Conservation (phyloP, 306 rosid species). For the Benincasa hispida region DNA sequence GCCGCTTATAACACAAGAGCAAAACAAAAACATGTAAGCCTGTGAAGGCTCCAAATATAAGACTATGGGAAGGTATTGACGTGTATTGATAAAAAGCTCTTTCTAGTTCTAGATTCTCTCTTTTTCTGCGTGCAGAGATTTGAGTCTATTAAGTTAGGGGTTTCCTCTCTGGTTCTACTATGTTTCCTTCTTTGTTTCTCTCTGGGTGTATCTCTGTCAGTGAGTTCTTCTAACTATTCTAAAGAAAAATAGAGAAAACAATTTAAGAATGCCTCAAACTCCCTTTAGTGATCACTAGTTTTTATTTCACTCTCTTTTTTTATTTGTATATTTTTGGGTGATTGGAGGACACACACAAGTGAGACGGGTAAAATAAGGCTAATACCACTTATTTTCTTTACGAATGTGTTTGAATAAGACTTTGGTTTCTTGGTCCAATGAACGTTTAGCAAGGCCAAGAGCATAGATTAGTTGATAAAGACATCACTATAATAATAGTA, state of each 20-base stretch:
- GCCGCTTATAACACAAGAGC: background rate
- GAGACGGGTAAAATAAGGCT: background rate
- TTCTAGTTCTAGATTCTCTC: background rate
- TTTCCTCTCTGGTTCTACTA: background rate
- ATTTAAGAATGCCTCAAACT: background rate
- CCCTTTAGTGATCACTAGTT: background rate
- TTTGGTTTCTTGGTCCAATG: too few species aligned
- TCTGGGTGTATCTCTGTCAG: background rate
- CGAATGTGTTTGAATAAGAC: too few species aligned
- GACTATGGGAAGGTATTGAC: background rate
- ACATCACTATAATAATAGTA: too few species aligned
- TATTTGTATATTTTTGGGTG: background rate
- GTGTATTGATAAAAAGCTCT: background rate
- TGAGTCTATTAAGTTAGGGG: background rate
- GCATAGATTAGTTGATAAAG: too few species aligned
- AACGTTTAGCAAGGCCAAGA: too few species aligned
- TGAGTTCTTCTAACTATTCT: background rate
- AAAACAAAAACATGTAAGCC: background rate
- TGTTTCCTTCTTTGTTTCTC: slow-evolving; percentile 4
- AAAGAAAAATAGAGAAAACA: background rate
- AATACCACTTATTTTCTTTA: too few species aligned
- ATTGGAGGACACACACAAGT: background rate
- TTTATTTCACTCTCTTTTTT: background rate
- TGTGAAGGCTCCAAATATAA: background rate
- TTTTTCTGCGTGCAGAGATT: background rate